Conservation (phyloP, 1,284 basidiomycete species). For the Ustilago xerochloae region DNA sequence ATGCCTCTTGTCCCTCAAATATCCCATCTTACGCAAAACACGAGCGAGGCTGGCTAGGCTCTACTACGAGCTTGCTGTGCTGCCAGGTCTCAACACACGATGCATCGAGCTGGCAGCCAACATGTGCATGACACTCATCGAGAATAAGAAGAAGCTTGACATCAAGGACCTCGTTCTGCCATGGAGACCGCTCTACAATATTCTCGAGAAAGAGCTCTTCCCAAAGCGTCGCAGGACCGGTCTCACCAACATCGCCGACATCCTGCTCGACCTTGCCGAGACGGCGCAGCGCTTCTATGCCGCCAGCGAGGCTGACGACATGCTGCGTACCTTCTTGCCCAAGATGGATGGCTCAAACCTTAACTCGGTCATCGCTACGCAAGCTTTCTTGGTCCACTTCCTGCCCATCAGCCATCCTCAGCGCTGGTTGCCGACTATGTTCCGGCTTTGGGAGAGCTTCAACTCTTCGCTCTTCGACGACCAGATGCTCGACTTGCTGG, state of each 20-base stretch:
- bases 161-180: conserved; percentile 86
- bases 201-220: conserved; percentile 84
- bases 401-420: conserved; percentile 63
- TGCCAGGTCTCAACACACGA: conserved; percentile 80
- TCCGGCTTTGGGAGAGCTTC: conserved; percentile 86
- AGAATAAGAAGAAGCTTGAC: conserved; percentile 81
- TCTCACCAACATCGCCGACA: conserved; percentile 75
- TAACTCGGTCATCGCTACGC: conserved; percentile 70
- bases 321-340: conserved; percentile 83
- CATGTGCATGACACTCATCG: conserved; percentile 78
- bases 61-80: conserved; percentile 82
- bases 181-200: conserved; percentile 86
- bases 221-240: conserved; percentile 73
- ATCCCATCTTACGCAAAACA: conserved; percentile 71
- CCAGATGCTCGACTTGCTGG: conserved; percentile 83
- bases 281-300: conserved; percentile 87
- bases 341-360: conserved; percentile 79
- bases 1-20: conserved; percentile 66
- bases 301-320: conserved; percentile 85
- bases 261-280: conserved; percentile 86
- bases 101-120: conserved; percentile 78
- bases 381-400: conserved; percentile 66
- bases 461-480: conserved; percentile 84
- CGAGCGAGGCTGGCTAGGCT: conserved; percentile 81
- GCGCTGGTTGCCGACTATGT: conserved; percentile 69